These are phyloP conservation scores for Saposhnikovia divaricata DNA, from an alignment of 129 eudicot genomes.

Conservation along the genomic window DNA sequence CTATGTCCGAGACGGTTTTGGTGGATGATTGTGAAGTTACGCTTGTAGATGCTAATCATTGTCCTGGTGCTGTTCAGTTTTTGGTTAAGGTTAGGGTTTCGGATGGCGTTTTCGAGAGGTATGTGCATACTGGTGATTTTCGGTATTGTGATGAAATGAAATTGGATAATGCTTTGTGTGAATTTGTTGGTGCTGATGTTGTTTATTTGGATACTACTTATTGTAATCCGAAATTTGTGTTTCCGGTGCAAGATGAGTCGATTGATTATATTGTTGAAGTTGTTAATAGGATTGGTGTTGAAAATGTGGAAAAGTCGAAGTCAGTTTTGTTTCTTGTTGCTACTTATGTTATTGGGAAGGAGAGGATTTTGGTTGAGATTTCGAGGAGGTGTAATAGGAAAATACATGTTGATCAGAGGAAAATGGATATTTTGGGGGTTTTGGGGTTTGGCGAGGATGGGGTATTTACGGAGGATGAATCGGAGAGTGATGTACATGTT, in stretches of 20 bases:
- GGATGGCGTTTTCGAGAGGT: slow-evolving; percentile 37
- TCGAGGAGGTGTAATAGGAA: slow-evolving; percentile 64
- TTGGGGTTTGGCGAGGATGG: slow-evolving; percentile 51
- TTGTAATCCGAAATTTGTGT: slow-evolving; percentile 74
- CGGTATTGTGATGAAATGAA: slow-evolving; percentile 50
- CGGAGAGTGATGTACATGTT: slow-evolving; percentile 75
- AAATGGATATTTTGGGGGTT: slow-evolving; percentile 43
- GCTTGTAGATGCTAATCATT: slow-evolving; percentile 81
- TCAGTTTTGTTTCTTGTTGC: slow-evolving; percentile 85
- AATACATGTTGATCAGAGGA: slow-evolving; percentile 58
- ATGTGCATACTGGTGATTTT: slow-evolving; percentile 96
- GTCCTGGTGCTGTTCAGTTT: slow-evolving; percentile 94
- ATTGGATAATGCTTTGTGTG: slow-evolving; percentile 29
- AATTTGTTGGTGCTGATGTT: slow-evolving; percentile 75
- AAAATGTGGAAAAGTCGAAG: slow-evolving; percentile 32
- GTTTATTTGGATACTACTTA: slow-evolving; percentile 83
- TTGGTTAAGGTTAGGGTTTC: slow-evolving; percentile 42
- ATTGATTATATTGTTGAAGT: slow-evolving; percentile 68
- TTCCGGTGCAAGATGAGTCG: slow-evolving; percentile 80
- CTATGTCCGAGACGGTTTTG: slow-evolving; percentile 29
- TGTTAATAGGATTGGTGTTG: slow-evolving; percentile 41
- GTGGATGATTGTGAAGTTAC: slow-evolving; percentile 59
- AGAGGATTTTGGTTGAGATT: slow-evolving; percentile 79
- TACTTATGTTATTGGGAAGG: slow-evolving; percentile 92
- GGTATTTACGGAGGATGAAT: slow-evolving; percentile 53